These are phyloP conservation scores for Metschnikowia sp. DNA, from an alignment of 805 yeast species.

Conservation along the genomic window DNA sequence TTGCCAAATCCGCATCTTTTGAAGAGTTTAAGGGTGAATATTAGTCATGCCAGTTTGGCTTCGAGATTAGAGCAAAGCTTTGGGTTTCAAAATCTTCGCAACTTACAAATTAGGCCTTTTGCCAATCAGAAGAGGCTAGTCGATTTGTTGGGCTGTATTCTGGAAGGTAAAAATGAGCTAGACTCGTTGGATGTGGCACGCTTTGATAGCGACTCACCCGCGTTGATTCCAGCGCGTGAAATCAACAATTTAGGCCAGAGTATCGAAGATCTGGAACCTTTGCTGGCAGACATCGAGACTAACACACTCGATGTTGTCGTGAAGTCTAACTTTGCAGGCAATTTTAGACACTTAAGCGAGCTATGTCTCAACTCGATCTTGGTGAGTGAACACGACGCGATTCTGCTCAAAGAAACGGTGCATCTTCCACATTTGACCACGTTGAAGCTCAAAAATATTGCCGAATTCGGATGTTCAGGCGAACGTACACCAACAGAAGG, in stretches of 20 bases:
- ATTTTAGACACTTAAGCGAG: constrained; percentile 16
- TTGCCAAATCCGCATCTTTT: constrained; percentile 29
- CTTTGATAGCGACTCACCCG: constrained; percentile 9
- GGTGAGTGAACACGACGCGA: constrained; percentile 23
- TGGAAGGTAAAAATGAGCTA: background rate
- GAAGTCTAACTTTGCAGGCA: background rate
- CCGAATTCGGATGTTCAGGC: constrained; percentile 24
- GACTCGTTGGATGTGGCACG: constrained; percentile 20
- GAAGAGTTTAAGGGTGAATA: constrained; percentile 25
- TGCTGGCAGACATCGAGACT: background rate
- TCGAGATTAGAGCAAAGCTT: constrained; percentile 20
- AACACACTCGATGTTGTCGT: background rate
- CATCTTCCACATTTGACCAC: constrained; percentile 21
- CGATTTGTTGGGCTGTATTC: constrained; percentile 12
- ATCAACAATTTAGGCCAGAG: background rate
- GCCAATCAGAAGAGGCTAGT: constrained; percentile 23
- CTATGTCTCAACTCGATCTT: constrained; percentile 25
- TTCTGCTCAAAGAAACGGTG: constrained; percentile 16
- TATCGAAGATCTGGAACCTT: background rate
- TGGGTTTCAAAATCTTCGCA: constrained; percentile 14
- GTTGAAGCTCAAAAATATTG: constrained; percentile 32
- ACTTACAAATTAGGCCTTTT: constrained; percentile 37
- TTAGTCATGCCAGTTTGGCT: constrained; percentile 23
- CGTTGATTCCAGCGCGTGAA: constrained; percentile 1
- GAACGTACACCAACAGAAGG: constrained; percentile 4